A percentile compares a stretch with the other conserved stretches of the same genome.
These are phyloP conservation scores for Pestalotiopsis sp. DNA, from an alignment of 2,329 filamentous ascomycete species.

Conservation along the genomic window DNA sequence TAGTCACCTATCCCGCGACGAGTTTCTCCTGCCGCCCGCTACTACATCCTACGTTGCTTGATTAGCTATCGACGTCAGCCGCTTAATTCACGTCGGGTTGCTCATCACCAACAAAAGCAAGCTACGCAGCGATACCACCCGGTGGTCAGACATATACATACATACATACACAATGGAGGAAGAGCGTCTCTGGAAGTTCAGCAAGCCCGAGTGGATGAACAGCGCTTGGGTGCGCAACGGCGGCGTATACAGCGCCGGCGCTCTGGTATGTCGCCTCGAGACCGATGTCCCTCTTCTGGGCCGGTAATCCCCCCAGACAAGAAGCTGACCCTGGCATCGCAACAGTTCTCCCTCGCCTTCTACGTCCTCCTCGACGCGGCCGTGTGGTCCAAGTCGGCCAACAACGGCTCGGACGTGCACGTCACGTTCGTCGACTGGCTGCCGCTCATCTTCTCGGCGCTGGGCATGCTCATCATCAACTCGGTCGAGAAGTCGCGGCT, in stretches of 20 bases:
- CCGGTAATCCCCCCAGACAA: constrained; percentile 11
- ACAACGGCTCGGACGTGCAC: constrained; percentile 64
- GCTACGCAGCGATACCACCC: background rate
- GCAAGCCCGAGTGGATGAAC: constrained; percentile 68
- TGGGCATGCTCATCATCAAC: constrained; percentile 75
- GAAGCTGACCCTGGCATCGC: background rate
- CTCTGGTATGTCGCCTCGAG: constrained; percentile 52
- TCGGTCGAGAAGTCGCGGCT: constrained; percentile 69
- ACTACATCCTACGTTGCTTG: background rate
- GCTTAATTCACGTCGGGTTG: background rate
- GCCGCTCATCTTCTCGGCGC: constrained; percentile 66
- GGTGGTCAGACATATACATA: background rate
- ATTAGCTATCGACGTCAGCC: background rate
- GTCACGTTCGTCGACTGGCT: constrained; percentile 72
- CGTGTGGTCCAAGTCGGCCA: constrained; percentile 65
- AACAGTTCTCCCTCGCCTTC: constrained; percentile 68
- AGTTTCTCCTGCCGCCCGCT: background rate
- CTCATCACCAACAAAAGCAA: background rate
- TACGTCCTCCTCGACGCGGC: constrained; percentile 70
- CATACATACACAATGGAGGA: constrained; percentile 55
- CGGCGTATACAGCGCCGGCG: constrained; percentile 65
- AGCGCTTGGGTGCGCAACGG: constrained; percentile 65
- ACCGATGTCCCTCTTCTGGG: background rate
- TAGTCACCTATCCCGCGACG: background rate
- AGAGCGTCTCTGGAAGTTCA: constrained; percentile 69